Percentiles rank a stretch among this genome's conserved stretches.
Conservation (phyloP, 2,329 filamentous ascomycete genomes). For the Stromatinia cepivora region DNA sequence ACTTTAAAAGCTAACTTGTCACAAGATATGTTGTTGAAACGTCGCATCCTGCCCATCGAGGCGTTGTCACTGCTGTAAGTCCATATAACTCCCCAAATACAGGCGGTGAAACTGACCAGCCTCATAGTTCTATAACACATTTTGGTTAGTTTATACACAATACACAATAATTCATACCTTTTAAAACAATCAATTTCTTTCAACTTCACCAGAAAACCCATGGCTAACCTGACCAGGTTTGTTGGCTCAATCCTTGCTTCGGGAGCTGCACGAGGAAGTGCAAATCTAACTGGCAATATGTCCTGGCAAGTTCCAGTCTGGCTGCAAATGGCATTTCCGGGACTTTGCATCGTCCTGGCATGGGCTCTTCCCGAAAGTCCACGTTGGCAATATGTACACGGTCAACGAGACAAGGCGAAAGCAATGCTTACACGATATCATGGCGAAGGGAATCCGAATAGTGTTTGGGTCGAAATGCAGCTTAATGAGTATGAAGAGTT, state of each 20-base stretch:
- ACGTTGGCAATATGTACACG: constrained; percentile 45
- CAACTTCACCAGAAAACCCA: not conserved
- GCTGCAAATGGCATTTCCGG: constrained; percentile 54
- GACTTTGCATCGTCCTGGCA: constrained; percentile 47
- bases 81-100: not conserved
- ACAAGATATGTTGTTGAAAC: constrained; percentile 10
- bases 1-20: not conserved
- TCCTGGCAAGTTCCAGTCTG: constrained; percentile 53
- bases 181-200: not conserved
- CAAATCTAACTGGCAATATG: constrained; percentile 43
- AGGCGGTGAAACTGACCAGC: not conserved
- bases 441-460: constrained; percentile 51
- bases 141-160: constrained; percentile 29
- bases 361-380: constrained; percentile 52
- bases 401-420: constrained; percentile 41
- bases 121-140: constrained; percentile 35
- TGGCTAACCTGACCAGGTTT: constrained; percentile 41
- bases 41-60: constrained; percentile 46
- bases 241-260: constrained; percentile 55
- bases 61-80: constrained; percentile 41
- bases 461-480: constrained; percentile 54
- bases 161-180: not conserved
- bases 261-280: constrained; percentile 53
- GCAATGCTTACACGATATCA: constrained; percentile 50
- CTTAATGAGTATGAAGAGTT: constrained; percentile 52